Conservation (phyloP, 768 basidiomycete genomes). For the Macrolepiota fuliginosa region DNA sequence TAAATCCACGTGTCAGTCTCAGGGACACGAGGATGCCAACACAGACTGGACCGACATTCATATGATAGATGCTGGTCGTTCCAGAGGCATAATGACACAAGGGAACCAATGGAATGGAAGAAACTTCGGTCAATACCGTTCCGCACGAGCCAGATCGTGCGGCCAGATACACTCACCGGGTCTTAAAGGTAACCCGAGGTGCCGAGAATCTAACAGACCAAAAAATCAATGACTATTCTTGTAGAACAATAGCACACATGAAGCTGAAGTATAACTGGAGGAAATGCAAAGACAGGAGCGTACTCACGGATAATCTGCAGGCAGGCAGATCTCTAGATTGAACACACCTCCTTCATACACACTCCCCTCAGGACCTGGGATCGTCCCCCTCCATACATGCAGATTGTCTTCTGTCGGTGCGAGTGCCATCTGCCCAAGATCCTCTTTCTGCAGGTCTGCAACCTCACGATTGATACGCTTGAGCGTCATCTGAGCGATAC, state of each 20-base stretch:
- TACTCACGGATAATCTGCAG: conserved; percentile 77
- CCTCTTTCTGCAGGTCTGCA: conserved; percentile 77
- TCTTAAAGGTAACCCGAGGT: conserved; percentile 72
- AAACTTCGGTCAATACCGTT: neutral
- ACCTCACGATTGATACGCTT: conserved; percentile 87
- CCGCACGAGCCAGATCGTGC: neutral
- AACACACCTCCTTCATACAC: conserved; percentile 81
- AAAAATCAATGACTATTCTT: neutral
- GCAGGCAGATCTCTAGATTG: conserved; percentile 61
- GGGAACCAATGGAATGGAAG: neutral
- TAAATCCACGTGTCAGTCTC: conserved; percentile 17
- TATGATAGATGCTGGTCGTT: conserved; percentile 74
- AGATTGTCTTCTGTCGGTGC: conserved; percentile 63
- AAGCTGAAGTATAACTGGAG: neutral
- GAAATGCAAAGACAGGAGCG: neutral
- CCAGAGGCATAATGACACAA: neutral
- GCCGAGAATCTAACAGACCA: conserved; percentile 62
- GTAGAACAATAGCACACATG: conserved; percentile 1
- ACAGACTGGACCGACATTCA: conserved; percentile 53
- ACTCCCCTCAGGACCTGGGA: conserved; percentile 83
- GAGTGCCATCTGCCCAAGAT: conserved; percentile 71
- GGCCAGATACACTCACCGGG: conserved; percentile 44
- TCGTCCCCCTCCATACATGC: conserved; percentile 71
- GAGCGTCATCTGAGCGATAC: conserved; percentile 46
- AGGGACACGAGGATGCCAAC: neutral